Evolutionary conservation across 2,329 filamentous ascomycete species (phyloP), one percentile per base, ranked within the genome.

Genomic region (Claviceps cyperi): DNA sequence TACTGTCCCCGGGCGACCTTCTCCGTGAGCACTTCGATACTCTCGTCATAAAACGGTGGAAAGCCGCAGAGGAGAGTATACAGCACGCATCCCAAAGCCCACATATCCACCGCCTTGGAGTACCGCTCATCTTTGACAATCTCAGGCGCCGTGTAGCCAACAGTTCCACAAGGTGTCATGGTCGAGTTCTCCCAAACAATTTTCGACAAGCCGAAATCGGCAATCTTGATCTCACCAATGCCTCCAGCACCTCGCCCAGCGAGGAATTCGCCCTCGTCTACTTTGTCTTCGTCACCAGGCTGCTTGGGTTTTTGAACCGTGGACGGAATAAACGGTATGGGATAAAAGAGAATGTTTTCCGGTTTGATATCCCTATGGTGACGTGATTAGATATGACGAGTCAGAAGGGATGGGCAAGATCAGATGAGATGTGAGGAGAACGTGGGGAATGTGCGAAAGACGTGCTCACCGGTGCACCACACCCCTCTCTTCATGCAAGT

Each of bases 61-160:
- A 98, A 98, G 14, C 92, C 92, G 60, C 92, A 98, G 15, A 98
- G 83, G 1, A 98, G 73, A 1, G 92, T 98, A 71, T 98, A 98
- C 5, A 98, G 74, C 11, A 98, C 92, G 64, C 92, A 98, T 14
- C 92, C 92, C 35, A 98, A 69, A 3, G 92, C 92, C 92, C 92
- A 98, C 92, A 98, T 98, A 62, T 98, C 92, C 44, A 98, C 92
- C 48, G 88, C 94, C 74, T 97, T 98, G 38, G 91, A 97, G 67
- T 98, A 98, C 21, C 90, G 81, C 69, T 98, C 92, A 67, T 98
- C 92, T 69, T 97, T 97, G 64, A 98, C 92, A 55, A 98, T 98
- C 64, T 98, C 92, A 7, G 92, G 92, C 3, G 92, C 92, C 4
- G 92, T 97, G 69, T 98, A 98, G 43, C 92, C 92, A 51, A 97